phyloP scores from a whole-genome alignment of 306 rosid species.

The Vigna radiata region DNA sequence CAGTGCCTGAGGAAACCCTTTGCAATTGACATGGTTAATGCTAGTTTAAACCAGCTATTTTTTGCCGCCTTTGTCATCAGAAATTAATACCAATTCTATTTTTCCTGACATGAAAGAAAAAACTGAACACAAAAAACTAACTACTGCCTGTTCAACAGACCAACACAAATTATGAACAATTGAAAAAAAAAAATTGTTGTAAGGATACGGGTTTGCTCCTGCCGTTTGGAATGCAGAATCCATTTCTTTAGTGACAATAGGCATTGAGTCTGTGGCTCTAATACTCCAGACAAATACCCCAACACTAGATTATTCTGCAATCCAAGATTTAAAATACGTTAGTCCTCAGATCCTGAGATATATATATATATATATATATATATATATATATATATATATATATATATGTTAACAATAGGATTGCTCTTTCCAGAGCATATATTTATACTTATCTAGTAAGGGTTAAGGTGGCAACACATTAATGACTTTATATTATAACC shows the following conservation, averaged over 20 bases:
- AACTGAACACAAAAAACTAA: neutral
- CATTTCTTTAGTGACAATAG: constrained; percentile 68
- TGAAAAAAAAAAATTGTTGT: constrained; percentile 38
- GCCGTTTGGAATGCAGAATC: constrained; percentile 81
- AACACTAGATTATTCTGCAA: constrained; percentile 49
- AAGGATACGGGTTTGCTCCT: constrained; percentile 91
- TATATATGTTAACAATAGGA: neutral
- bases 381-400: no score
- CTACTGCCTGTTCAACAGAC: neutral
- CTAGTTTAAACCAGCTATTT: constrained; percentile 25
- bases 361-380: no score
- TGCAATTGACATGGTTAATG: constrained; percentile 10
- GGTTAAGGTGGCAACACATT: constrained; percentile 19
- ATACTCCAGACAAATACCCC: constrained; percentile 42
- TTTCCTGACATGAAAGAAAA: neutral
- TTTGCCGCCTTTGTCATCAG: constrained; percentile 21
- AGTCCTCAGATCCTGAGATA: constrained; percentile 37
- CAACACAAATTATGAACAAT: constrained; percentile 10
- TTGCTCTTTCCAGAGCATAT: constrained; percentile 9
- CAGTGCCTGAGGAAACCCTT: neutral
- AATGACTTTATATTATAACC: constrained; percentile 11
- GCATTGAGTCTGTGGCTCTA: constrained; percentile 61
- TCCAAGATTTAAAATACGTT: constrained; percentile 34
- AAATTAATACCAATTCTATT: constrained; percentile 7
- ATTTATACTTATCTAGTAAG: neutral